phyloP scores from a whole-genome alignment of 1,284 basidiomycete species.

The Boletellus sp. region DNA sequence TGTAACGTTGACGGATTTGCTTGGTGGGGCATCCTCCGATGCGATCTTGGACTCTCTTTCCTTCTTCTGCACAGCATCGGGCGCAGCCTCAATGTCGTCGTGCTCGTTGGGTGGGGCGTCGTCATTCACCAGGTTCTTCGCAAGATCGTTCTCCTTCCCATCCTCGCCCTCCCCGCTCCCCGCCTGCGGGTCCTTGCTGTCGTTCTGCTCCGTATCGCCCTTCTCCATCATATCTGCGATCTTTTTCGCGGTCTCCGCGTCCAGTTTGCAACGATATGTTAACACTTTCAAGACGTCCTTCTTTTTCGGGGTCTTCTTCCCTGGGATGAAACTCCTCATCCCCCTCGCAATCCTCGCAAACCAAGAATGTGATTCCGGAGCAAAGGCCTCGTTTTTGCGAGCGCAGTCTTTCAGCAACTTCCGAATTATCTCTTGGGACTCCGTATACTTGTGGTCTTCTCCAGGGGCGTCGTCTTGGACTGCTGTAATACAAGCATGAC shows the following conservation, averaged over 20 bases:
- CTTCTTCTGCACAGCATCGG: no score
- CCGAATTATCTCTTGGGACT: constrained; percentile 23
- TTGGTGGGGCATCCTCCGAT: background rate
- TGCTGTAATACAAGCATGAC: constrained; percentile 41
- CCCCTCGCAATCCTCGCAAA: constrained; percentile 14
- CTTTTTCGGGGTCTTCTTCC: constrained; percentile 10
- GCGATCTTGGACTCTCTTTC: background rate
- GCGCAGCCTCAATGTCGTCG: background rate
- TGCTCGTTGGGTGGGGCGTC: background rate
- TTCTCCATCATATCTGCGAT: constrained; percentile 26
- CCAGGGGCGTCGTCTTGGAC: constrained; percentile 23
- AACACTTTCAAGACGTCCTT: constrained; percentile 24
- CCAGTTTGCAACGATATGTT: constrained; percentile 28
- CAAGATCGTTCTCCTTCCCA: background rate
- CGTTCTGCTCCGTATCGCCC: constrained; percentile 5
- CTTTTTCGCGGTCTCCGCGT: constrained; percentile 25
- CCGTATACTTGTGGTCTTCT: constrained; percentile 22
- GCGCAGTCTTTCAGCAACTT: constrained; percentile 19
- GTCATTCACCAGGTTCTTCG: background rate
- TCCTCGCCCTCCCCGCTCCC: background rate
- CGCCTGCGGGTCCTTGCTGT: background rate
- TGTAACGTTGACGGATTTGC: background rate
- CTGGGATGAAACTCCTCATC: constrained; percentile 21
- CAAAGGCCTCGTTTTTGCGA: constrained; percentile 13
- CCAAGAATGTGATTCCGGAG: constrained; percentile 19